A percentile compares a stretch with the other conserved stretches of the same genome.
These are phyloP conservation scores for Daldinia vernicosa DNA, from an alignment of 495 filamentous ascomycete species.

Conservation along the genomic window DNA sequence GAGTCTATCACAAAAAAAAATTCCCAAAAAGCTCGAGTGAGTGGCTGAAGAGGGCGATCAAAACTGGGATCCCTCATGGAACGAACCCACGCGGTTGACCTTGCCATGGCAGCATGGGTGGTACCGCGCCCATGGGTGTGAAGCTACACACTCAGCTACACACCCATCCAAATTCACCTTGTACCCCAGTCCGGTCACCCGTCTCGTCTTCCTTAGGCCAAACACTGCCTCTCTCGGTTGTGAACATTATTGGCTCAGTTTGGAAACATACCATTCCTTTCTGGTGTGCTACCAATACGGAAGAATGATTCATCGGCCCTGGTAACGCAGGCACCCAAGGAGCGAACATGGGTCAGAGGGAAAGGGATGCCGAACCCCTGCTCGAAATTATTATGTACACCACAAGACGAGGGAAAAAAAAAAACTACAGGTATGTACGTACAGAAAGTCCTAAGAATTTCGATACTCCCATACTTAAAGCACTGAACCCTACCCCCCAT, in stretches of 20 bases:
- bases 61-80: slow-evolving; percentile 34
- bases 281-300: slow-evolving; percentile 35
- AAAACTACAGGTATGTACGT: slow-evolving; percentile 3
- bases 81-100: slow-evolving; percentile 19
- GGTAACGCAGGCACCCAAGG: slow-evolving; percentile 38
- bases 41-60: slow-evolving; percentile 29
- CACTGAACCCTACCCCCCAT: slow-evolving; percentile 32
- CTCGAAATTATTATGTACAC: slow-evolving; percentile 35
- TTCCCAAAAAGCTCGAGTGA: slow-evolving; percentile 10
- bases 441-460: slow-evolving; percentile 43
- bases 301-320: slow-evolving; percentile 42
- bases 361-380: slow-evolving; percentile 31
- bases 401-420: slow-evolving; percentile 34
- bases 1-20: slow-evolving; percentile 1
- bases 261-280: slow-evolving; percentile 47
- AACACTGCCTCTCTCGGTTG: slow-evolving; percentile 43
- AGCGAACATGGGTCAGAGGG: slow-evolving; percentile 30
- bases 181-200: slow-evolving; percentile 38
- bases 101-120: slow-evolving; percentile 5
- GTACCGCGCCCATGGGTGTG: slow-evolving; percentile 25
- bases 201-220: slow-evolving; percentile 37
- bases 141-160: slow-evolving; percentile 34
- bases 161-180: slow-evolving; percentile 28
- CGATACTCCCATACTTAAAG: slow-evolving; percentile 39
- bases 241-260: slow-evolving; percentile 37